Evolutionary conservation across 2,329 filamentous ascomycete genomes (phyloP).

Genomic region (Ceratocystis alfenasii): DNA sequence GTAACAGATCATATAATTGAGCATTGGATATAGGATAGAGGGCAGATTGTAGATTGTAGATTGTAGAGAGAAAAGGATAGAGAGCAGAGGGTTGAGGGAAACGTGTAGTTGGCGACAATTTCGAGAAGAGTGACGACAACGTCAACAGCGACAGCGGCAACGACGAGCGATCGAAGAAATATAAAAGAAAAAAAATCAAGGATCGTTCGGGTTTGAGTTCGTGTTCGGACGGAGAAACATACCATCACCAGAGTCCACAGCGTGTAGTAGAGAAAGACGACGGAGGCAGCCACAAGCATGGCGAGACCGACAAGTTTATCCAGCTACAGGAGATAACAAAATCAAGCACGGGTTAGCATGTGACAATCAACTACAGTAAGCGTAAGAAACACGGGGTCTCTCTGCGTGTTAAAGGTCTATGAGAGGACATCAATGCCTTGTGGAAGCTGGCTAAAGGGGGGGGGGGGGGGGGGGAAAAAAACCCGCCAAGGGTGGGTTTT

Average conservation of each 20-base stretch:
- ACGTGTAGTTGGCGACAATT: background rate
- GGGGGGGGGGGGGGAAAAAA: too few relatives aligned
- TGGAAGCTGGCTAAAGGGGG: background rate
- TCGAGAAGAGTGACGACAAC: too few relatives aligned
- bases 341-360: background rate
- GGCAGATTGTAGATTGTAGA: background rate
- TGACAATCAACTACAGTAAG: background rate
- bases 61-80: conserved; percentile 15
- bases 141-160: conserved; percentile 15
- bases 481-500: too few relatives aligned
- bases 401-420: background rate
- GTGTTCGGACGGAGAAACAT: conserved; percentile 27
- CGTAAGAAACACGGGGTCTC: background rate
- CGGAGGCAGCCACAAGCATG: conserved; percentile 54
- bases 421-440: background rate
- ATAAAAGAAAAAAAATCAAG: too few relatives aligned
- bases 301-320: conserved; percentile 66
- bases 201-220: conserved; percentile 4
- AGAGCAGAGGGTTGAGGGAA: conserved; percentile 17
- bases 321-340: conserved; percentile 46
- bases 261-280: conserved; percentile 75
- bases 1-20: background rate
- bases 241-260: conserved; percentile 98
- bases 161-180: conserved; percentile 11
- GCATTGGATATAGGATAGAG: background rate